Evolutionary conservation across 1,139 yeast genomes (phyloP), one percentile per base, ranked within the genome.

Genomic region (Candida mesenterica): DNA sequence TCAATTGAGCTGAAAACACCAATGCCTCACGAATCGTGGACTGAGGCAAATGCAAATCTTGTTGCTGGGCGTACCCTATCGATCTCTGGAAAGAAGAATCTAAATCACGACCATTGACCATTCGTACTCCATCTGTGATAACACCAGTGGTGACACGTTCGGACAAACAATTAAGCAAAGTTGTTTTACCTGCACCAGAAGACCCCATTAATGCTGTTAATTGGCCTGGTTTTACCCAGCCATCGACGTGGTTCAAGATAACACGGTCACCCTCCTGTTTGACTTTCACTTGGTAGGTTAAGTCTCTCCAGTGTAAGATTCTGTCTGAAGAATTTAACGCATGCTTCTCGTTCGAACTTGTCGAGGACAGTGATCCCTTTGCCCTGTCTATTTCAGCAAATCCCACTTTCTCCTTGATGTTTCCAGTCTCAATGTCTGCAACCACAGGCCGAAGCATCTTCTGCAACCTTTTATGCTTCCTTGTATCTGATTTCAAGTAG

Each of bases 161-260:
- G 18, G 92, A 87, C 45, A 84, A 68, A 43, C 85, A 84, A 61
- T 84, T 88, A 41, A 85, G 66, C 31, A 62, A 52, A 1, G 94
- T 84, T n/a, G 94, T 85, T 55, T 84, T 84, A 67, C 94, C 94
- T 33, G 94, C 94, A 62, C 95, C 95, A 16, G 94, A 82, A 15
- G 90, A 84, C 45, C 95, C 95, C 94, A 85, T 67, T 57, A 39
- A 51, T 39, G 50, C 59, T 51, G 47, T 54, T 41, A 51, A 49
- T 38, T 57, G 61, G 30, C 67, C 67, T 1, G 67, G 67, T 41
- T 58, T 57, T 19, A 61, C 63, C 64, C 65, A 85, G 34, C 95
- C 95, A 55, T 83, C 89, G 37, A 85, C 86, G 43, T 76, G 75
- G 49, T 75, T 70, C 53, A 85, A 68, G 48, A 85, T 73, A 28